Percentiles rank a stretch among this genome's conserved stretches.
Conservation (phyloP, 108 stramenopile genomes). For the Stephanodiscus minutulus region DNA sequence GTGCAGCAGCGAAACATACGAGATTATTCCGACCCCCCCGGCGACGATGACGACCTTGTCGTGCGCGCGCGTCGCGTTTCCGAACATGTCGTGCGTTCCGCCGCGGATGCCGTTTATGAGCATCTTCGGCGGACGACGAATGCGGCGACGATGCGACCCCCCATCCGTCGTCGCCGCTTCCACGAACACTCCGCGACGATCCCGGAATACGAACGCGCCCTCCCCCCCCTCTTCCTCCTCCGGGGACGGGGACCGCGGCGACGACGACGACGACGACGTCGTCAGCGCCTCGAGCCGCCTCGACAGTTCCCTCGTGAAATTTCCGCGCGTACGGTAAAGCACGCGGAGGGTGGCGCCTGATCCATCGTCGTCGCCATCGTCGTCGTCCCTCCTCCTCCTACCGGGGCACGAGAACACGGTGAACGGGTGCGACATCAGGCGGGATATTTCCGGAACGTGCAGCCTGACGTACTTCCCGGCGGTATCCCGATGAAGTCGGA, state of each 20-base stretch:
- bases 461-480: constrained; percentile 28
- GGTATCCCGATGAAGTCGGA: background rate
- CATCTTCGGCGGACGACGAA: constrained; percentile 6
- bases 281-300: constrained; percentile 6
- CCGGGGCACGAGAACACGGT: constrained; percentile 2
- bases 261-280: too few species aligned
- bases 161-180: too few species aligned
- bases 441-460: constrained; percentile 26
- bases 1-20: constrained; percentile 35
- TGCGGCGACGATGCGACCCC: too few species aligned
- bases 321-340: constrained; percentile 25
- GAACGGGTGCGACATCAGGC: constrained; percentile 26
- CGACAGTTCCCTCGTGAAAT: constrained; percentile 27
- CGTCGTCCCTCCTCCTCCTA: background rate
- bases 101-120: constrained; percentile 29
- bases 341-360: constrained; percentile 6
- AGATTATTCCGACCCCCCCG: constrained; percentile 33
- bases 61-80: constrained; percentile 15
- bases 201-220: too few species aligned
- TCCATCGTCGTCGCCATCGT: too few species aligned
- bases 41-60: constrained; percentile 34
- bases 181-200: too few species aligned
- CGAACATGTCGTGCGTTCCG: constrained; percentile 8
- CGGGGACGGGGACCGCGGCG: too few species aligned
- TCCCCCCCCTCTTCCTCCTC: background rate